Base-by-base conservation (phyloP, 2,329 filamentous ascomycete genomes). In the Ophiostoma montium region DNA sequence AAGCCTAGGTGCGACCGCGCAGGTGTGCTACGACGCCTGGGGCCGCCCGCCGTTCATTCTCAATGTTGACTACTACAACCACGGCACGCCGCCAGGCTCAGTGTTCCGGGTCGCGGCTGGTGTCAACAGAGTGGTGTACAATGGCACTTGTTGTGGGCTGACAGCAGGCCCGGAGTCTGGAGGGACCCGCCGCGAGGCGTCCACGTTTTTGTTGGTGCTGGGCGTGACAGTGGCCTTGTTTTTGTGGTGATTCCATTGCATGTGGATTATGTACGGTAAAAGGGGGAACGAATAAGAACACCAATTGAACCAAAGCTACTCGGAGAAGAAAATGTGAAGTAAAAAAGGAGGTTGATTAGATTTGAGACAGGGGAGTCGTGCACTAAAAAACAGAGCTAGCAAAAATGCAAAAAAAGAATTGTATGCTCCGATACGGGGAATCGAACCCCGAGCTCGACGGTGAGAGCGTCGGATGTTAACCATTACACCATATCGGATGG, bases 21-120 rank as follows among this genome's bases (percentile, higher is more conserved):
- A 73, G n/a, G 75, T 78, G 52, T 94, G 86, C 61, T 62, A 63
- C 12, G 51, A 58, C 1, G 62, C 68, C 44, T 92, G 84, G 84
- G 71, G 71, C 18, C 74, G 76, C 9, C 71, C 84, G 0, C 87
- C 86, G 2, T 90, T 83, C 59, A 80, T 88, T 59, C 69, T 94
- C 46, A 80, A 92, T 48, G 85, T 92, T 23, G 86, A 94, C 62
- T 92, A 86, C 63, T 94, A 92, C 66, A 87, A 92, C 62, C 70
- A 71, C 52, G 84, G 84, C 30, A 70, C 66, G 33, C 74, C 63
- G 31, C 71, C 67, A 3, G 86, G 86, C 2, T 84, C 82, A 3
- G 85, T 92, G 10, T 94, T 94, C 58, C 73, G 82, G 59, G 81
- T 84, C 18, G 82, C 82, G 0, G 82, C 82, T 0, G 60, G 65